Conservation (phyloP, 2,329 filamentous ascomycete species). For the Sclerotinia spermophila region DNA sequence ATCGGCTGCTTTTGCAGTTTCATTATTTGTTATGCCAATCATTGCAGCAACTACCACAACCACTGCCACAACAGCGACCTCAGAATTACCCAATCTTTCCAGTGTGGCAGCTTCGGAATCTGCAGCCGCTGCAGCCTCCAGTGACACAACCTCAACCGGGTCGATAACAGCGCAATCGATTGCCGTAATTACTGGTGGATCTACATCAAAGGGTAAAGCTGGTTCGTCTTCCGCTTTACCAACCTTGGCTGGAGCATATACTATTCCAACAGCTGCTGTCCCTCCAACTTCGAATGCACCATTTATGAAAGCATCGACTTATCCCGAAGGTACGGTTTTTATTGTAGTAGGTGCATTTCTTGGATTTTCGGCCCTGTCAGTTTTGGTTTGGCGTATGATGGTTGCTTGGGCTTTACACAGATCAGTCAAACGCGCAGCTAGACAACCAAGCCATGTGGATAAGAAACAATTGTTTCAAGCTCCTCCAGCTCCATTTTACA, state of each 20-base stretch:
- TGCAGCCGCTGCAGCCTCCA: slow-evolving; percentile 23
- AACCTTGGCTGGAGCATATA: slow-evolving; percentile 53
- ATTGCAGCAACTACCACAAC: slow-evolving; percentile 21
- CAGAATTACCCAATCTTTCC: slow-evolving; percentile 28
- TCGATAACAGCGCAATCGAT: slow-evolving; percentile 23
- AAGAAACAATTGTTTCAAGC: slow-evolving; percentile 63
- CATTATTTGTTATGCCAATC: slow-evolving; percentile 23
- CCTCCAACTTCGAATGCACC: slow-evolving; percentile 82
- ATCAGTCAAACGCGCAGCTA: slow-evolving; percentile 81
- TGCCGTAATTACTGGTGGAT: slow-evolving; percentile 13
- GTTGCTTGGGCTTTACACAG: slow-evolving; percentile 90
- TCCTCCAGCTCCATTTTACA: slow-evolving; percentile 51
- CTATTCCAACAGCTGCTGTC: slow-evolving; percentile 69
- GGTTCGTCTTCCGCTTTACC: slow-evolving; percentile 42
- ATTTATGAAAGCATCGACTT: slow-evolving; percentile 82
- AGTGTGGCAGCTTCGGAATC: slow-evolving; percentile 28
- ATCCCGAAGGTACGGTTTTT: slow-evolving; percentile 93
- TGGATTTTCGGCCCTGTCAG: slow-evolving; percentile 74
- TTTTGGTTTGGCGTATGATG: slow-evolving; percentile 83
- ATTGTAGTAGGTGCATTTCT: slow-evolving; percentile 89
- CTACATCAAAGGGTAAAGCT: slow-evolving; percentile 6
- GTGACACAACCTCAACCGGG: slow-evolving; percentile 2
- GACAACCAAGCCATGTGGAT: slow-evolving; percentile 66
- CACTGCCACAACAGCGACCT: slow-evolving; percentile 16
- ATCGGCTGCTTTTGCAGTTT: slow-evolving; percentile 23